These are phyloP conservation scores for Solanum chmielewskii DNA, from an alignment of 257 asterid species.

Conservation along the genomic window DNA sequence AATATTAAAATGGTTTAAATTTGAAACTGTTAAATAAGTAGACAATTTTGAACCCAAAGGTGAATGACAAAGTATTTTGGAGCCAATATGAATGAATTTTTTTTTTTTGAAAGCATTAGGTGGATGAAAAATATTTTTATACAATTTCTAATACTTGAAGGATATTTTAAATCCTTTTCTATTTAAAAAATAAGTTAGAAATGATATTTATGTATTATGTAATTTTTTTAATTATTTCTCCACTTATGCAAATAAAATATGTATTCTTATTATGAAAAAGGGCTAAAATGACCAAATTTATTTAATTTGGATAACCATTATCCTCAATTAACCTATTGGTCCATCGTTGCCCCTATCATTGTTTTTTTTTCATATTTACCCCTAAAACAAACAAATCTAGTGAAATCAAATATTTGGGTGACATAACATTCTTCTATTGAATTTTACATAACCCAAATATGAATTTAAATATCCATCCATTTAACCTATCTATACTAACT, in stretches of 20 bases:
- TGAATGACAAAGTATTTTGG: too few species aligned
- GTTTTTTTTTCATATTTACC: neutral
- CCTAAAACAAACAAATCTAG: neutral
- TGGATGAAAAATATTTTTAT: too few species aligned
- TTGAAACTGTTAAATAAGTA: too few species aligned
- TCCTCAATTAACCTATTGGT: neutral
- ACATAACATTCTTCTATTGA: neutral
- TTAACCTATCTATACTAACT: neutral
- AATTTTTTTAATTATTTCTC: neutral
- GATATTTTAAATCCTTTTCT: too few species aligned
- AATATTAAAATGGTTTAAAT: too few species aligned
- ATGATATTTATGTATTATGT: too few species aligned
- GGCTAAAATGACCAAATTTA: neutral
- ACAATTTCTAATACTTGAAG: too few species aligned
- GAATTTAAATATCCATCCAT: too few species aligned
- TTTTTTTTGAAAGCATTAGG: too few species aligned
- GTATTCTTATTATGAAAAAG: neutral
- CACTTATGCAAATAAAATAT: neutral
- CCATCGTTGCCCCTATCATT: neutral
- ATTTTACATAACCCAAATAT: neutral
- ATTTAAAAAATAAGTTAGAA: too few species aligned
- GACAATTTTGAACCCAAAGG: too few species aligned
- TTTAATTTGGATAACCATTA: neutral
- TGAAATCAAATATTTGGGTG: neutral
- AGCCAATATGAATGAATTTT: too few species aligned